Base-by-base conservation (phyloP, 73 alveolate genomes). In the Paramecium sexaurelia region DNA sequence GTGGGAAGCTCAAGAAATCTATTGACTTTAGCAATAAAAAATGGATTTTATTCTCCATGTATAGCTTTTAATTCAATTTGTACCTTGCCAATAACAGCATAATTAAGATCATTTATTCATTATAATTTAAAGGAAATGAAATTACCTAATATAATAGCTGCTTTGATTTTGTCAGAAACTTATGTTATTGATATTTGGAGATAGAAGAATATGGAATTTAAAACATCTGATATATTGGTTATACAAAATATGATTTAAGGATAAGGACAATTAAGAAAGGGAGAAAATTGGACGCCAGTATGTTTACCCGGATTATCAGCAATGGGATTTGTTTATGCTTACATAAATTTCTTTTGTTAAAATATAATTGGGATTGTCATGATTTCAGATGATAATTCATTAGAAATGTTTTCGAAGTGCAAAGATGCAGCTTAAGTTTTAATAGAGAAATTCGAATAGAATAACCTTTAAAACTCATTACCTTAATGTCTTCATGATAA, bases 281-380 rank as follows among this genome's bases (percentile, higher is more conserved):
- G 91, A 27, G 98, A 95, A 87, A 87, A 94, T 83, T 95, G 98
- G 98, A 93, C 91, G 7, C 98, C 98, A 1, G 35, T 93, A 45
- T 95, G 98, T 43, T 75, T 95, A 92, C 98, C 98, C 0, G 98
- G 98, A 11, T 92, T 95, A 29, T 95, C 98, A 6, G 95, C 97
- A 7, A 94, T 92, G 86, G 98, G 98, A 1, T 93, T 91, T 82
- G 92, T 95, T 37, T 95, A 95, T 69, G 86, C 94, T 45, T 95
- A 95, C 93, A 75, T 94, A 40, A 71, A 93, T 55, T 95, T 90
- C 93, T 87, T 86, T 37, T 91, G 90, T 20, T 84, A 89, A 56
- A 92, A 93, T 75, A 26, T 26, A 29, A 88, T 87, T 85, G 98
- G 97, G 0, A 92, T 95, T n/a, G 88, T 95, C 56, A 93, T 75